Evolutionary conservation across 1,139 yeast genomes (phyloP).

Genomic region (Debaryomyces nepalensis): DNA sequence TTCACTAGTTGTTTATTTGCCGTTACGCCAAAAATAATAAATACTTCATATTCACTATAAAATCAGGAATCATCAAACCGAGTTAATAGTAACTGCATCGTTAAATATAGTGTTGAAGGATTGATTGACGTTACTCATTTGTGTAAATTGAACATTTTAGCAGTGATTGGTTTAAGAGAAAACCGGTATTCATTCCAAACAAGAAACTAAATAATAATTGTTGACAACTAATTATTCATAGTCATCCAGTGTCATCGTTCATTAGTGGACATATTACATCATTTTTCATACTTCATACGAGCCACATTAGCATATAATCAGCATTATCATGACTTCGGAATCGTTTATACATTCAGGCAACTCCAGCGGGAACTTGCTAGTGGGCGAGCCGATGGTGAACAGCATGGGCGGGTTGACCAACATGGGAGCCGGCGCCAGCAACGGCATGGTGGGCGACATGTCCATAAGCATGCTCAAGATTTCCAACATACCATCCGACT

Average conservation of each 20-base stretch:
- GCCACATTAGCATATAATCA: conserved; percentile 5
- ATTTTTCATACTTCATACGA: conserved; percentile 5
- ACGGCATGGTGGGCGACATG: conserved; percentile 5
- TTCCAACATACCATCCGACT: conserved; percentile 71
- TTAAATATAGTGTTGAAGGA: conserved; percentile 7
- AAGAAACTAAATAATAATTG: background rate
- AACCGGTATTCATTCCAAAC: background rate
- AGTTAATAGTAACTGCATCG: conserved; percentile 2
- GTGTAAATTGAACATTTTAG: conserved; percentile 6
- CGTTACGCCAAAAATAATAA: conserved; percentile 6
- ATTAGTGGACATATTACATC: conserved; percentile 3
- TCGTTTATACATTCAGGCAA: conserved; percentile 11
- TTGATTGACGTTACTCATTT: conserved; percentile 6
- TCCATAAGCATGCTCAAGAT: conserved; percentile 38
- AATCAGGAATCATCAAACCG: conserved; percentile 5
- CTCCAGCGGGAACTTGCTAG: conserved; percentile 4
- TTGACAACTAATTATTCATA: background rate
- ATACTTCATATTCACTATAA: conserved; percentile 2
- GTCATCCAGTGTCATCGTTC: conserved; percentile 7
- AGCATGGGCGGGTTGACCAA: conserved; percentile 4
- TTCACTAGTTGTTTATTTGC: conserved; percentile 6
- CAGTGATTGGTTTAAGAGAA: conserved; percentile 3
- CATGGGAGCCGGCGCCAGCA: background rate
- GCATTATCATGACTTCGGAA: conserved; percentile 14
- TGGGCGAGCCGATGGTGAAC: conserved; percentile 8